Percentiles rank a stretch among this genome's conserved stretches.
Evolutionary conservation across 2,329 filamentous ascomycete species (phyloP).

Genomic region (Calonectria pauciramosa): DNA sequence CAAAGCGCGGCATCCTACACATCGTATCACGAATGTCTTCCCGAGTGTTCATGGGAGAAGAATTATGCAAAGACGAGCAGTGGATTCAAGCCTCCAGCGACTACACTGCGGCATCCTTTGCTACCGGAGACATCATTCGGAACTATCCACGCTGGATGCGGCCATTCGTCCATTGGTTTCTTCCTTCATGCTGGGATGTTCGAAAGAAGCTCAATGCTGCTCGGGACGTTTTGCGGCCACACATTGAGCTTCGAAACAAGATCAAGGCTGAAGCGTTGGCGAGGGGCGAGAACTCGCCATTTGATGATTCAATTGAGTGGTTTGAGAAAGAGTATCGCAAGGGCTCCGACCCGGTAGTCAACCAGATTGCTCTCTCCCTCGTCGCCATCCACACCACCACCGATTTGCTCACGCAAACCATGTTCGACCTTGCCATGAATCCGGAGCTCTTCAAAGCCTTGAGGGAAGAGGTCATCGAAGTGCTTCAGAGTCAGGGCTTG

Average conservation of each 20-base stretch:
- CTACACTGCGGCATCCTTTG: background rate
- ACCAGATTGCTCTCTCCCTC: background rate
- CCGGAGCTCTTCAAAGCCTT: background rate
- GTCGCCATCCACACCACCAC: background rate
- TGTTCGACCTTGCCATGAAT: background rate
- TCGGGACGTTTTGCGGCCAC: background rate
- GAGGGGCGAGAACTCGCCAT: background rate
- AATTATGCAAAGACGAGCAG: background rate
- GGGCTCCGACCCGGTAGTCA: background rate
- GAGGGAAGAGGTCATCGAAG: background rate
- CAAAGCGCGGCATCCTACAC: background rate
- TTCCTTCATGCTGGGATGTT: background rate
- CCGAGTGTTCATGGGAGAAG: background rate
- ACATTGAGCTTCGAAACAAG: background rate
- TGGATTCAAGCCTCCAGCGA: background rate
- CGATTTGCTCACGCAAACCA: background rate
- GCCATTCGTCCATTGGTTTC: background rate
- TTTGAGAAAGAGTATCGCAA: background rate
- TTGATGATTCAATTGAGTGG: conserved; percentile 4
- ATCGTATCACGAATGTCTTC: background rate
- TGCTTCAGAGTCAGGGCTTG: background rate
- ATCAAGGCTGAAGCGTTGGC: background rate
- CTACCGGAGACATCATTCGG: background rate
- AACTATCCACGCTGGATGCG: background rate
- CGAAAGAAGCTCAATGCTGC: background rate